Conservation (phyloP, 371 early-diverging fungal species). For the Apophysomyces variabilis region DNA sequence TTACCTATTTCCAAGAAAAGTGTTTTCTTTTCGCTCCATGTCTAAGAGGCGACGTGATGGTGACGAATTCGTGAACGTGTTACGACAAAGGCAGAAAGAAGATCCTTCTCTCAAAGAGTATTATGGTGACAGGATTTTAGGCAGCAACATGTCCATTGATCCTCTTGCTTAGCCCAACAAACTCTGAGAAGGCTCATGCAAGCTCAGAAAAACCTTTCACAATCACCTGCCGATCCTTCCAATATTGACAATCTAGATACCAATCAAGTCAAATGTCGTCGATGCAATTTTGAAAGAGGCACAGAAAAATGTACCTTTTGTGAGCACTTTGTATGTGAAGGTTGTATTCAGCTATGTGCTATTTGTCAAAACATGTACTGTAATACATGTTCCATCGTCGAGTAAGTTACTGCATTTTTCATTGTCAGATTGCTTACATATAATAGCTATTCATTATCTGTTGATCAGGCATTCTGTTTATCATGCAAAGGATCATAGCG, state of each 20-base stretch:
- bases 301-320: conserved; percentile 15
- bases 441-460: conserved; percentile 9
- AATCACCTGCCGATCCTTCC: background rate
- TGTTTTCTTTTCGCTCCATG: conserved; percentile 1
- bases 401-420: conserved; percentile 11
- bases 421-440: background rate
- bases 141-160: background rate
- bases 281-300: conserved; percentile 5
- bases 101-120: conserved; percentile 11
- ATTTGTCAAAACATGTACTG: conserved; percentile 15
- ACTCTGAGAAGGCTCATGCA: conserved; percentile 17
- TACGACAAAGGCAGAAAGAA: conserved; percentile 17
- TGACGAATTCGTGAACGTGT: conserved; percentile 17
- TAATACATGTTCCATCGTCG: conserved; percentile 16
- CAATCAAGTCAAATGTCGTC: background rate
- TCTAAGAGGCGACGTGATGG: conserved; percentile 5
- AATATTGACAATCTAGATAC: background rate
- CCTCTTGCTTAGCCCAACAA: conserved; percentile 1
- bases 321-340: conserved; percentile 8
- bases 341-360: conserved; percentile 15
- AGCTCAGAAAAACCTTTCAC: conserved; percentile 11
- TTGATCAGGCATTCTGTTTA: conserved; percentile 14
- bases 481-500: conserved; percentile 12
- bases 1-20: background rate
- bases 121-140: conserved; percentile 10